Evolutionary conservation across 192 early-diverging fungal genomes (phyloP), one percentile per base, ranked within the genome.

Genomic region (Coemansia sp.): DNA sequence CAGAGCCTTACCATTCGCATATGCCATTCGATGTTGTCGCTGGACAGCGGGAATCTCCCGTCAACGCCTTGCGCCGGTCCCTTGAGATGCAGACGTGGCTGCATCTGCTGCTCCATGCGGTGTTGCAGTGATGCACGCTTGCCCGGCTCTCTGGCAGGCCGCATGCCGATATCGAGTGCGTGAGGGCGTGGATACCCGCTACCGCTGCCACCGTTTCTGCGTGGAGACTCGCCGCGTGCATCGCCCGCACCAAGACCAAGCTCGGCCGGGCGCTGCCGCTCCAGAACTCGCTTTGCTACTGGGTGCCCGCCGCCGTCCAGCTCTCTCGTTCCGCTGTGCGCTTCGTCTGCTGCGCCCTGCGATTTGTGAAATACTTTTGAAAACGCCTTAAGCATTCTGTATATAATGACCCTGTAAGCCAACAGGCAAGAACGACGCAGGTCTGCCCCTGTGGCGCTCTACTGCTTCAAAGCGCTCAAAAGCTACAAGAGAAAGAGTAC

Each of bases 291-390:
- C 58, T 60, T 67, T 51, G 38, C 17, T 18, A 18, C 25, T 21
- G 49, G 48, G 42, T 51, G 48, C 31, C 36, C 34, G 26, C 34
- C 48, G 60, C 14, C 37, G 15, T 37, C 55, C 11, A 26, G 42
- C 11, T 17, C 50, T 18, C 17, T n/a, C 37, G 51, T 56, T 15
- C 48, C 52, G 23, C 28, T 50, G 23, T 52, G 55, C 50, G 40
- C 57, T 61, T 78, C 69, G 58, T 68, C 69, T 4, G 59, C 54
- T 21, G 59, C 51, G 26, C 66, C 69, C 23, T 68, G 66, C 69
- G 68, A 28, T 58, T 78, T 78, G 63, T 78, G 75, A 59, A 78
- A 78, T n/a, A 78, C 75, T 24, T 72, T 71, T 50, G 75, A 78
- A 56, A 78, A 72, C 58, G 75, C 75, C 63, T 78, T 78, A 42